Base-by-base conservation (phyloP, 305 asterid genomes). In the Fraxinus nigra region DNA sequence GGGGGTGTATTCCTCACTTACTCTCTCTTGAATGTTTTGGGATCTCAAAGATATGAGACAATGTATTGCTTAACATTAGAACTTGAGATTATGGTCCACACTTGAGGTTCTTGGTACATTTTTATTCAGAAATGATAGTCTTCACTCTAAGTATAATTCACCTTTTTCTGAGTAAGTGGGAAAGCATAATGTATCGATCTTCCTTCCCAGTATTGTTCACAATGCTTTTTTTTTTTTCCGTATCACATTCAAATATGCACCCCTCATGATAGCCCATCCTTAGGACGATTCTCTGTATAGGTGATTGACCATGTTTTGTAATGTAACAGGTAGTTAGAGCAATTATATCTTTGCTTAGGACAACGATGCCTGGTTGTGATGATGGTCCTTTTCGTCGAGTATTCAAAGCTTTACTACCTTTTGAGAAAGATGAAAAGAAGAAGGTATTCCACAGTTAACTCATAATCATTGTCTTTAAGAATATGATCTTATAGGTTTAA, bases 301-400 rank as follows among this genome's bases (percentile, higher is more conserved):
- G 80, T 86, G 74, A 82, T 84, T 83, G 78, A 83, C 67, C 79
- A 74, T 33, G 75, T 83, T 82, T 83, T 73, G 75, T 80, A 77
- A 73, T 79, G 59, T 80, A 77, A 81, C 86, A 96, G 99, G 98
- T 92, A 63, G 96, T 91, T 78, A 90, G 89, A 78, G 97, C 98
- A 79, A 91, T 96, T 81, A 87, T 96, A 84, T 88, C 97, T 84
- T 86, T 94, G 95, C 92, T 96, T 86, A 92, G 88, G 87, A 93
- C 99, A 69, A 77, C 98, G 84, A 84, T 96, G 82, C 95, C 97
- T 87, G 94, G 93, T 84, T 94, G 97, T 86, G 98, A 89, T 30
- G 97, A 93, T 89, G 92, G 85, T 33, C 78, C 94, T 77, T 92
- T 85, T 88, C 94, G 98, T 75, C 92, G 93, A 80, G 94, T 87